Base-by-base conservation (phyloP, 2,329 filamentous ascomycete species). In the Sarocladiaceae sp. region DNA sequence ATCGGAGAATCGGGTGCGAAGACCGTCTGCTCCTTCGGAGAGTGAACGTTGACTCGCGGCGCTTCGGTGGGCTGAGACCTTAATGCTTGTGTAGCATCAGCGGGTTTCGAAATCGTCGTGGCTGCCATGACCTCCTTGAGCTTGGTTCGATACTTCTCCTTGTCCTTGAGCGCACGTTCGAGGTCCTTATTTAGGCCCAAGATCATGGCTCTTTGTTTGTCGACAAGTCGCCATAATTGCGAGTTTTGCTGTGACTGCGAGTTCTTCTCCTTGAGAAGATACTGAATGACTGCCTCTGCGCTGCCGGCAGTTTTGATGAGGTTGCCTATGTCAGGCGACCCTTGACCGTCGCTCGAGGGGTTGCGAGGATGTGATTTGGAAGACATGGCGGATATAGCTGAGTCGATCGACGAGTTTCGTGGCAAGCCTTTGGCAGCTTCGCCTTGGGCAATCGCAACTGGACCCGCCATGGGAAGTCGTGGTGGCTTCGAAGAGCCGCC, bases 171-270 rank as follows among this genome's bases (percentile, higher is more conserved):
- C 1, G 92, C 85, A 50, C 89, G 83, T 68, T 97, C 93, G 12
- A 99, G 75, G 65, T 99, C 94, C 67, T 94, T 96, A 64, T 97
- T 97, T 56, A 99, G 77, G 7, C 92, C 93, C 18, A 96, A 71
- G 52, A 99, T 91, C 84, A 99, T 92, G 15, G 90, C 84, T 56
- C 93, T 81, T 69, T 99, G 94, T 73, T 99, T 97, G 67, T 97
- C 93, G 48, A 99, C 91, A 44, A 99, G 73, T 49, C 91, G 86
- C 94, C 94, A 99, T 62, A 99, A 73, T 66, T 99, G 93, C 17
- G 86, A 78, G 65, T 97, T 97, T 64, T 97, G 94, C 59, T 90
- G 87, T 4, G 89, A 83, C 52, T 91, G 88, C 47, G 90, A 88
- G 57, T 93, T 84, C 68, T 97, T 97, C 65, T 99, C 94, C 65